Evolutionary conservation across 2,329 filamentous ascomycete genomes (phyloP).

Genomic region (Chrysoporthe austroafricana): DNA sequence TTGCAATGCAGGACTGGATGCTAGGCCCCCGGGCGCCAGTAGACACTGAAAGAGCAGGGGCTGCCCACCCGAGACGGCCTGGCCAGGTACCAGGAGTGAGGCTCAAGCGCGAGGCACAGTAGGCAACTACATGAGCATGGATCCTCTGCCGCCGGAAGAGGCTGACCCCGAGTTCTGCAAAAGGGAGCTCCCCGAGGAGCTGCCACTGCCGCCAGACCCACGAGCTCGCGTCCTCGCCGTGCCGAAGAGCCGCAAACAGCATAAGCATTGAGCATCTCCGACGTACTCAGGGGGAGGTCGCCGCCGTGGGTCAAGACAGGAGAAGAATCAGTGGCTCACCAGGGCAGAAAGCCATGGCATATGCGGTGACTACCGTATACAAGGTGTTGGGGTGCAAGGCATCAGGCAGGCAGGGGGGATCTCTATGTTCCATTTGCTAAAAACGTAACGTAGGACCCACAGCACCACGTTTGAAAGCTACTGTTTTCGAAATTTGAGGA

Average conservation of each 20-base stretch:
- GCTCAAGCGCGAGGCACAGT: constrained; percentile 19
- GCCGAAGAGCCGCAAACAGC: constrained; percentile 1
- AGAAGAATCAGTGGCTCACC: neutral
- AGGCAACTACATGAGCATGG: neutral
- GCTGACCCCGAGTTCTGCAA: neutral
- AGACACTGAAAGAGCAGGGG: constrained; percentile 29
- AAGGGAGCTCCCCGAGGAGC: neutral
- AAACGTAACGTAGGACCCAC: constrained; percentile 3
- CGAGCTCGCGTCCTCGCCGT: neutral
- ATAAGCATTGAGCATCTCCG: neutral
- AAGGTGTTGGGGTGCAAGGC: neutral
- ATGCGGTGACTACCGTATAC: neutral
- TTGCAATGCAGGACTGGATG: constrained; percentile 99
- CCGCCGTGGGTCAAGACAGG: neutral
- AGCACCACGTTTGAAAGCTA: constrained; percentile 8
- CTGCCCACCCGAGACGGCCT: constrained; percentile 5
- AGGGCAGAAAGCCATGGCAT: neutral
- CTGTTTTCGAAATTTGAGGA: neutral
- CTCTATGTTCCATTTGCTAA: neutral
- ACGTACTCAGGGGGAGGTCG: neutral
- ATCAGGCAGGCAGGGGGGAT: neutral
- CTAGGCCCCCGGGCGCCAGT: constrained; percentile 77
- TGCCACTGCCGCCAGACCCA: neutral
- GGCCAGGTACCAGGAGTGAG: constrained; percentile 6
- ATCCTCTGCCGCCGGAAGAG: constrained; percentile 8